Conservation (phyloP, 176 grass and related monocot genomes). For the Leersia perrieri region DNA sequence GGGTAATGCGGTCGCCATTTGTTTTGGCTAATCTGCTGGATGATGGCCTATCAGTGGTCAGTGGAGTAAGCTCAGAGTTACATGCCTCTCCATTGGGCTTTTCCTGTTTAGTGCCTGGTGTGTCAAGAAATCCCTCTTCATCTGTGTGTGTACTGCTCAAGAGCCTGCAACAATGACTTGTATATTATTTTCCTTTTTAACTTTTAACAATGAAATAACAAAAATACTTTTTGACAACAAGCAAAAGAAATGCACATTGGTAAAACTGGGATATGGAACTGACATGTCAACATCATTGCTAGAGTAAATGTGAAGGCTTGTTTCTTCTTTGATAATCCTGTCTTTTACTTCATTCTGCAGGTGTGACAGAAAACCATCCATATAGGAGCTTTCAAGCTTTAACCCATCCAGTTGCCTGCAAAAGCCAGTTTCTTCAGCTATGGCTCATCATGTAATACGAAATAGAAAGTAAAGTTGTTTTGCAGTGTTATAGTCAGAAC, state of each 20-base stretch:
- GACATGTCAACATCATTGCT: conserved; percentile 85
- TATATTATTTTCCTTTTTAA: conserved; percentile 24
- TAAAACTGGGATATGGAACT: conserved; percentile 47
- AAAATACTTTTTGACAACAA: not conserved
- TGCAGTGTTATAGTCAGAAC: not conserved
- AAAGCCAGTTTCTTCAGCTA: conserved; percentile 40
- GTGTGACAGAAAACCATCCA: conserved; percentile 83
- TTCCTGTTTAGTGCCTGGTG: conserved; percentile 57
- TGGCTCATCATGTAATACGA: not conserved
- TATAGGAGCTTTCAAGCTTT: conserved; percentile 60
- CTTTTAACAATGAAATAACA: conserved; percentile 1
- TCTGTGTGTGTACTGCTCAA: conserved; percentile 48
- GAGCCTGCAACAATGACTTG: conserved; percentile 62
- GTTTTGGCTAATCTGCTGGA: conserved; percentile 57
- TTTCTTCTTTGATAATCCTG: conserved; percentile 70
- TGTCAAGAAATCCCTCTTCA: conserved; percentile 43
- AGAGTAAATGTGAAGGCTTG: conserved; percentile 80
- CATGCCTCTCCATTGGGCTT: conserved; percentile 40
- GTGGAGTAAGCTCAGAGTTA: conserved; percentile 54
- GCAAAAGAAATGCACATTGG: conserved; percentile 14
- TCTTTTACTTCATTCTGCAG: conserved; percentile 87
- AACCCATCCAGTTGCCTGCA: conserved; percentile 77
- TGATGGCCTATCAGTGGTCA: conserved; percentile 43
- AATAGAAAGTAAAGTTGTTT: not conserved
- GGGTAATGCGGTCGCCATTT: conserved; percentile 64